A percentile compares a stretch with the other conserved stretches of the same genome.
These are phyloP conservation scores for Ramaria rubella DNA, from an alignment of 768 basidiomycete species.

Conservation along the genomic window DNA sequence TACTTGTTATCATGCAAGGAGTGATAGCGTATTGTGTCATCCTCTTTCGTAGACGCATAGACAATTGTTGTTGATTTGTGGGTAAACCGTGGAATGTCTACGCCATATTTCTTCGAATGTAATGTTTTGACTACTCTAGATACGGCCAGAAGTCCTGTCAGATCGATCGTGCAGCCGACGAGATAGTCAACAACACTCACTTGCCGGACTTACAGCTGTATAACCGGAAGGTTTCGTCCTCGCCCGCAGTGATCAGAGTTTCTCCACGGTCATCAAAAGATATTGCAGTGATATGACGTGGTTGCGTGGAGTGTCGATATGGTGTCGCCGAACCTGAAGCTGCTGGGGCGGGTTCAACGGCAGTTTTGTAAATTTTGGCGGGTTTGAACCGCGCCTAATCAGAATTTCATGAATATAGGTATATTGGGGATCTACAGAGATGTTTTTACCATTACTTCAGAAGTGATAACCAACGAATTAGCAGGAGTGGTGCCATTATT, in stretches of 20 bases:
- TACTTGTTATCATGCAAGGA: conserved; percentile 96
- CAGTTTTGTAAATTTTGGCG: conserved; percentile 79
- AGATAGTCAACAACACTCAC: conserved; percentile 77
- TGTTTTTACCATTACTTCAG: conserved; percentile 43
- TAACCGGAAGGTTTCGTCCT: conserved; percentile 88
- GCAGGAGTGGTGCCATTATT: conserved; percentile 26
- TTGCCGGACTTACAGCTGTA: conserved; percentile 89
- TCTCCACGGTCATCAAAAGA: conserved; percentile 90
- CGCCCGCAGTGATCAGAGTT: conserved; percentile 74
- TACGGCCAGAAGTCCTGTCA: conserved; percentile 9
- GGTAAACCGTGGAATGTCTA: conserved; percentile 90
- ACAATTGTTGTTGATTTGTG: conserved; percentile 82
- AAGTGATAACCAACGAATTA: conserved; percentile 38
- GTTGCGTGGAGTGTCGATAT: conserved; percentile 34
- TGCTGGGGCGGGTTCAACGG: conserved; percentile 56
- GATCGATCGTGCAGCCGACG: conserved; percentile 12
- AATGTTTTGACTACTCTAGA: conserved; percentile 66
- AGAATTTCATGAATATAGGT: background rate
- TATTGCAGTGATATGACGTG: conserved; percentile 79
- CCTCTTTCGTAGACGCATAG: conserved; percentile 90
- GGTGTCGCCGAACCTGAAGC: conserved; percentile 37
- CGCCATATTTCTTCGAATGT: conserved; percentile 94
- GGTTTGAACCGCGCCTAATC: conserved; percentile 73
- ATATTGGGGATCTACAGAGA: background rate
- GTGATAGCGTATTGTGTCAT: conserved; percentile 92